phyloP scores from a whole-genome alignment of 163 green algal genomes.

The Chloroidium sp. region DNA sequence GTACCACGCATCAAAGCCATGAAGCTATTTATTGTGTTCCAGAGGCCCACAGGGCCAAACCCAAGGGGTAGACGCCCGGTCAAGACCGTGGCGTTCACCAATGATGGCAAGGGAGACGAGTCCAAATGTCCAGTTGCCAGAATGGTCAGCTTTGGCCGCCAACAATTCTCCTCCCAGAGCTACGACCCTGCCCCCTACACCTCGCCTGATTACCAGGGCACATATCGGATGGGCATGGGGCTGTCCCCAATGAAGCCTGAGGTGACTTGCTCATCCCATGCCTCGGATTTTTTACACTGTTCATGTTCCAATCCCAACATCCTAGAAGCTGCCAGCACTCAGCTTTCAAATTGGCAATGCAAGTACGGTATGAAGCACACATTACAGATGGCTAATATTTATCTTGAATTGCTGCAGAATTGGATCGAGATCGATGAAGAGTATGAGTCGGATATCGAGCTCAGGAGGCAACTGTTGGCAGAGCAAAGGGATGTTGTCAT shows the following conservation, averaged over 20 bases:
- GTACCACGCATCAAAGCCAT: too few species aligned
- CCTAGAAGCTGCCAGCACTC: too few species aligned
- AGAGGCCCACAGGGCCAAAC: too few species aligned
- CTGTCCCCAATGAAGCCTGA: conserved; percentile 13
- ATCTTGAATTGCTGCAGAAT: not conserved
- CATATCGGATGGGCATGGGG: conserved; percentile 19
- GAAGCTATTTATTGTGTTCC: too few species aligned
- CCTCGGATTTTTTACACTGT: not conserved
- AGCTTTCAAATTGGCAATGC: too few species aligned
- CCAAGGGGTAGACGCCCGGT: too few species aligned
- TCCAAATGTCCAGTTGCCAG: not conserved
- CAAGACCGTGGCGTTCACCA: not conserved
- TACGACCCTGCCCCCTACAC: not conserved
- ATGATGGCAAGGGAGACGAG: not conserved
- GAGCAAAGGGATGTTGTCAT: conserved; percentile 13
- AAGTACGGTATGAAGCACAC: too few species aligned
- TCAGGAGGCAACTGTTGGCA: conserved; percentile 2
- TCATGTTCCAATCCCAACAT: not conserved
- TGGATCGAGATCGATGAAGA: conserved; percentile 20
- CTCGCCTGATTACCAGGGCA: not conserved
- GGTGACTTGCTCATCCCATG: not conserved
- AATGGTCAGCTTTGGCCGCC: not conserved
- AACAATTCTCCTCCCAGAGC: not conserved
- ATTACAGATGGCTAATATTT: too few species aligned
- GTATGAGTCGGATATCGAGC: conserved; percentile 15